Base-by-base conservation (phyloP, 2,329 filamentous ascomycete species). In the Chalara sp. region DNA sequence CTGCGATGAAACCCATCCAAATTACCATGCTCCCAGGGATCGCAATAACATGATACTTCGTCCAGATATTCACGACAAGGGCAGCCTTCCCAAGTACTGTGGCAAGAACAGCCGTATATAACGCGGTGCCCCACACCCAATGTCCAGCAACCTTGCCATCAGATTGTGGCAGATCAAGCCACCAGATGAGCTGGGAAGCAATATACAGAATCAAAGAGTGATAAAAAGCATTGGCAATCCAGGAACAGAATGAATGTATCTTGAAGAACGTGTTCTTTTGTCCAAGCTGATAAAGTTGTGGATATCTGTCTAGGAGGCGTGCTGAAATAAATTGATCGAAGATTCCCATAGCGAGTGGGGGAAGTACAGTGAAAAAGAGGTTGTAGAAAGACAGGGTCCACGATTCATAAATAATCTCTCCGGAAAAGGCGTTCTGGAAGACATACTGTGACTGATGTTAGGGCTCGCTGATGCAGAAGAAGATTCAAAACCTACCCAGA, bases 321-420 rank as follows among this genome's bases (percentile, higher is more conserved):
- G 95, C 93, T 41, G 90, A 96, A 64, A 99, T 90, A 70, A 95
- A 97, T 67, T 99, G 95, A 68, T 99, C 95, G 58, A 96, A 89
- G 57, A 99, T 95, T 61, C 93, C 93, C 65, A 99, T 85, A 1
- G 89, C 92, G 53, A 99, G 85, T 1, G 93, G 93, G 12, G 93
- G 93, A 13, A 96, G 75, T 21, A 95, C 87, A 0, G 93, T 99
- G 73, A 95, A 99, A 68, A 99, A 87, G 68, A 99, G 90, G 74
- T 99, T 99, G 78, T 96, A 99, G 73, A 97, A 95, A 6, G 92
- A 96, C n/a, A 99, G 75, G 0, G 91, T 96, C 95, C 95, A 99
- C 7, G 93, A 97, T 71, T 99, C 93, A 78, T 91, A 97, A 66
- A 99, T 97, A 65, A 97, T 89, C 67, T 96, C 86, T 47, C 93